Conservation (phyloP, 208 protist genomes). For the Crithidia thermophila region DNA sequence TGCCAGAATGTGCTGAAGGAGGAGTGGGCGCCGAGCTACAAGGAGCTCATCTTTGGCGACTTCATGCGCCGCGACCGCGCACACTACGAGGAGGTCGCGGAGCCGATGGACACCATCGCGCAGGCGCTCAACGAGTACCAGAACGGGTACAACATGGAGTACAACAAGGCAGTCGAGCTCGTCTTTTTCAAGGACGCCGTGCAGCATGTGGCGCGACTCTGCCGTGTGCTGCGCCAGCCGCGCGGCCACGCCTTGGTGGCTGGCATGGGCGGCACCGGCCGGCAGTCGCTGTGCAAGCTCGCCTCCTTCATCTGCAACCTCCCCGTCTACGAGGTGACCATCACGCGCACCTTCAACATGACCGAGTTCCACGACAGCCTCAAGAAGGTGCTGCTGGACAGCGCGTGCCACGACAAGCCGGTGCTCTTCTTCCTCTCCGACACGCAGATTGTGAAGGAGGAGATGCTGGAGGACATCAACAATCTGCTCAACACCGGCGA, state of each 20-base stretch:
- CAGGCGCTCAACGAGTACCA: conserved; percentile 86
- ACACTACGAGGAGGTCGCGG: conserved; percentile 76
- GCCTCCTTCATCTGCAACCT: conserved; percentile 94
- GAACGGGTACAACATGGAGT: conserved; percentile 93
- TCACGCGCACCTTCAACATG: conserved; percentile 93
- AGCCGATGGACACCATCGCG: conserved; percentile 49
- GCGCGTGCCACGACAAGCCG: conserved; percentile 86
- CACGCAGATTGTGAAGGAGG: conserved; percentile 94
- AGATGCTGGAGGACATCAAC: conserved; percentile 98
- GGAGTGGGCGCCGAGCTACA: conserved; percentile 63
- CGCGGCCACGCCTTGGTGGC: conserved; percentile 97
- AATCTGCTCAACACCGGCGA: conserved; percentile 98
- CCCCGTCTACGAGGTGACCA: conserved; percentile 89
- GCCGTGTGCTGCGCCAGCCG: conserved; percentile 96
- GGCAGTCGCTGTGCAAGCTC: conserved; percentile 95
- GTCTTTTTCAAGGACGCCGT: conserved; percentile 98
- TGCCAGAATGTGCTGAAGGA: conserved; percentile 57
- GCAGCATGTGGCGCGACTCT: conserved; percentile 96
- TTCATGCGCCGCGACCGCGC: conserved; percentile 92
- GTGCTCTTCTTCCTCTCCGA: conserved; percentile 97
- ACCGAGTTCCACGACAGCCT: conserved; percentile 95
- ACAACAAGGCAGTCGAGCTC: conserved; percentile 91
- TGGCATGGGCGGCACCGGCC: conserved; percentile 97
- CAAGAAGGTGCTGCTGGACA: conserved; percentile 86
- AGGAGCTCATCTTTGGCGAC: conserved; percentile 89